phyloP scores from a whole-genome alignment of 441 rosid species.

The Pelargonium fulgidum region DNA sequence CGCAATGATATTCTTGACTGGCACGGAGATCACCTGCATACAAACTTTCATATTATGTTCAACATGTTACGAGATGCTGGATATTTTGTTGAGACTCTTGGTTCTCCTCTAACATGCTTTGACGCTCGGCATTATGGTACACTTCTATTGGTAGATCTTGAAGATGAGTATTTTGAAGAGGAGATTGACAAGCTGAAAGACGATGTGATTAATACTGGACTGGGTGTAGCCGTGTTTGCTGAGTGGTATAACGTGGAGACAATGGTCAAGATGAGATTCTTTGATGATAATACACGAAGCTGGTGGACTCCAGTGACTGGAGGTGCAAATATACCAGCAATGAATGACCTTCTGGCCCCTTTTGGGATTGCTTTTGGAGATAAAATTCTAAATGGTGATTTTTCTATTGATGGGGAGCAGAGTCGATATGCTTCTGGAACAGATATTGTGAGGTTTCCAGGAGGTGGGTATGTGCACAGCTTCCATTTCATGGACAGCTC shows the following conservation, averaged over 20 bases:
- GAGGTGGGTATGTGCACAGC: constrained; percentile 75
- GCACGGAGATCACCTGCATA: constrained; percentile 99
- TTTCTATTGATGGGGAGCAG: constrained; percentile 87
- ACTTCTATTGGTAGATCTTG: constrained; percentile 90
- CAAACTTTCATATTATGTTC: constrained; percentile 91
- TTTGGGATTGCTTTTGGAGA: constrained; percentile 98
- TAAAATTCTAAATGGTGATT: constrained; percentile 92
- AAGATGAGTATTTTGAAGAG: constrained; percentile 88
- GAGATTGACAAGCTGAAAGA: constrained; percentile 81
- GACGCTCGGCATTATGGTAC: constrained; percentile 94
- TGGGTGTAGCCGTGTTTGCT: constrained; percentile 84
- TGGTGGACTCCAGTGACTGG: constrained; percentile 99
- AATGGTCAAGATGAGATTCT: constrained; percentile 98
- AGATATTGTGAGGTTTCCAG: constrained; percentile 86
- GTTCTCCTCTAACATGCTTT: constrained; percentile 95
- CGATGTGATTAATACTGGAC: constrained; percentile 70
- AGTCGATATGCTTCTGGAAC: constrained; percentile 97
- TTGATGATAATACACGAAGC: constrained; percentile 93
- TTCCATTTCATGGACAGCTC: constrained; percentile 91
- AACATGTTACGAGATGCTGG: constrained; percentile 94
- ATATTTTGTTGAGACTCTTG: constrained; percentile 86
- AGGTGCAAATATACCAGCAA: constrained; percentile 92
- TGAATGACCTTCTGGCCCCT: constrained; percentile 89
- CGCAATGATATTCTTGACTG: constrained; percentile 98
- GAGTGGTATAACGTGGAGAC: constrained; percentile 99